These are phyloP conservation scores for Naganishia randhawae DNA, from an alignment of 768 basidiomycete genomes.

Conservation along the genomic window DNA sequence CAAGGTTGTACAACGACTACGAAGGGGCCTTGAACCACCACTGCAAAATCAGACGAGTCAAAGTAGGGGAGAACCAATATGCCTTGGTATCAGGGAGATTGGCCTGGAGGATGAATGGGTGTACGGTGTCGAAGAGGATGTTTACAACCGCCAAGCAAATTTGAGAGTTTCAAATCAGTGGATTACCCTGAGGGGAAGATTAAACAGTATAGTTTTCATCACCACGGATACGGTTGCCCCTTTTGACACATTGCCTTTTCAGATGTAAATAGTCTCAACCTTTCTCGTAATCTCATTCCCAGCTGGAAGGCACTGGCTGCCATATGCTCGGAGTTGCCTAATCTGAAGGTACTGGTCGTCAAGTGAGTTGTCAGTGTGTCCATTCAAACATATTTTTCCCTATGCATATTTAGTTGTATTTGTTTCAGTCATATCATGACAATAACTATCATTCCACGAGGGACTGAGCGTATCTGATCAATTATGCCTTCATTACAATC, in stretches of 20 bases:
- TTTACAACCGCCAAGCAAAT: background rate
- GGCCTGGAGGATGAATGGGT: constrained; percentile 72
- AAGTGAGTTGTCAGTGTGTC: constrained; percentile 61
- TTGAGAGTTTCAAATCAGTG: background rate
- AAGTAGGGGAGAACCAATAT: constrained; percentile 68
- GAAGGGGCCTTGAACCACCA: constrained; percentile 2
- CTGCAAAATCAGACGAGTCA: constrained; percentile 54
- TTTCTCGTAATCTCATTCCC: constrained; percentile 70
- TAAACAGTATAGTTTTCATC: background rate
- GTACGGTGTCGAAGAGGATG: constrained; percentile 34
- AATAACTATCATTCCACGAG: background rate
- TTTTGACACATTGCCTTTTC: constrained; percentile 19
- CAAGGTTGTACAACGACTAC: constrained; percentile 41
- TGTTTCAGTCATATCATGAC: background rate
- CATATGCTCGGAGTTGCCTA: constrained; percentile 63
- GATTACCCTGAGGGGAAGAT: background rate
- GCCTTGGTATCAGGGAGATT: constrained; percentile 69
- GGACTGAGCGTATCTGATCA: background rate
- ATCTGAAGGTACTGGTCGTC: constrained; percentile 64
- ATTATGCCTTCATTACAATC: background rate
- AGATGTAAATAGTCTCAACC: constrained; percentile 77
- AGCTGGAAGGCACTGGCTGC: constrained; percentile 66
- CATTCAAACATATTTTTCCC: background rate
- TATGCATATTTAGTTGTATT: background rate
- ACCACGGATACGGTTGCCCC: too few species aligned